Base-by-base conservation (phyloP, 139 green algal species). In the Closterium sp. region DNA sequence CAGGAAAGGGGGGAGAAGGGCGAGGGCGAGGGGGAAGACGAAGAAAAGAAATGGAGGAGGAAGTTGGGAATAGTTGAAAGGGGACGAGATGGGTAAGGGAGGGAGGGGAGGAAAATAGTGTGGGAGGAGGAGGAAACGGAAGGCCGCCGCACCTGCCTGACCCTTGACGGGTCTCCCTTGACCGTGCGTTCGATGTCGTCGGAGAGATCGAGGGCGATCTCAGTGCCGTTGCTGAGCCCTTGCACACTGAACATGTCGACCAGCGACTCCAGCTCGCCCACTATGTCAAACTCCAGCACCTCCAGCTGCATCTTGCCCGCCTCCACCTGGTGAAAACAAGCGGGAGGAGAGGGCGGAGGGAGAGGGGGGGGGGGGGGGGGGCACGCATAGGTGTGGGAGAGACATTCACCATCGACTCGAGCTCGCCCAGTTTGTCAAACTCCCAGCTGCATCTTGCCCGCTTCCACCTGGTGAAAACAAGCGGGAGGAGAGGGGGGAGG, bases 101-200 rank as follows among this genome's bases (percentile, higher is more conserved):
- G 83, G 83, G 28, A 86, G 30, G 30, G 16, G 81, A 1, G 81
- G 9, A 86, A 19, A 23, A 23, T 12, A 4, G 31, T 28, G 81
- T 32, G 30, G n/a, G 31, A 33, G 81, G 81, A 8, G 81, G 16
- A 5, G 9, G 81, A 23, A 33, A 32, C 16, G 0, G n/a, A 33
- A 19, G 84, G 84, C 90, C 76, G 92, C 33, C 91, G 87, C 9
- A 97, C 88, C 30, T 97, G 92, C 91, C 93, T 85, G 33, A 88
- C 84, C 1, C 84, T 2, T 3, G 84, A 88, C 8, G 84, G 84
- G 33, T 88, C 84, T 10, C 84, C 84, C 84, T 88, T 88, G 28
- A 96, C 64, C 30, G 32, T 91, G 7, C 55, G 32, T 12, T 85
- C 64, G 6, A 86, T 91, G 55, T 87, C 64, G 30, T 87, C 43